Evolutionary conservation across 441 rosid species (phyloP).

Genomic region (Daphne laureola): DNA sequence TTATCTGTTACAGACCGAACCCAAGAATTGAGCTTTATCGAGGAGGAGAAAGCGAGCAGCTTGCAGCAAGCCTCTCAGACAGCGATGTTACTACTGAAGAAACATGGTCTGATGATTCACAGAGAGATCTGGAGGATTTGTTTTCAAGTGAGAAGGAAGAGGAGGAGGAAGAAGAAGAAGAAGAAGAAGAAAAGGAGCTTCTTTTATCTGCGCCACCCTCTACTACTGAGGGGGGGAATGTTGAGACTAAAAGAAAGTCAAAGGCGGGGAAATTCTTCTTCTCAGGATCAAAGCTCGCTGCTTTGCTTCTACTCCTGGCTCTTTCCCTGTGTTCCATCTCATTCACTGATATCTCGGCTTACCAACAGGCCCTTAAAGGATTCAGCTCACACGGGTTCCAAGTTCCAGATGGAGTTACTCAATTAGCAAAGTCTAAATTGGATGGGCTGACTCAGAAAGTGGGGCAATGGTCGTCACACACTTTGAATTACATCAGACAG

Average conservation of each 20-base stretch:
- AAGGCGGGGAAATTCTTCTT: slow-evolving; percentile 27
- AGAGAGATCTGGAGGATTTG: slow-evolving; percentile 25
- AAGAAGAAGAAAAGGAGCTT: slow-evolving; percentile 23
- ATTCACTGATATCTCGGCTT: slow-evolving; percentile 23
- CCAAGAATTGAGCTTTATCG: slow-evolving; percentile 39
- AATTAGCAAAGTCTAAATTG: slow-evolving; percentile 26
- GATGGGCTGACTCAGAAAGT: slow-evolving; percentile 34
- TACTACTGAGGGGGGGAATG: slow-evolving; percentile 7
- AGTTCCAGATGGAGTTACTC: slow-evolving; percentile 30
- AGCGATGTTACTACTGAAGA: slow-evolving; percentile 43
- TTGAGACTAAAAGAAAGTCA: slow-evolving; percentile 20
- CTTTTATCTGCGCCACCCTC: slow-evolving; percentile 19
- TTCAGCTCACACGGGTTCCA: slow-evolving; percentile 27
- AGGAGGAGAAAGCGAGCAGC: slow-evolving; percentile 34
- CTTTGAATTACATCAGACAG: slow-evolving; percentile 26
- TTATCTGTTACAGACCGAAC: slow-evolving; percentile 70
- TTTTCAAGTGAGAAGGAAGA: slow-evolving; percentile 18
- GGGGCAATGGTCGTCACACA: slow-evolving; percentile 30
- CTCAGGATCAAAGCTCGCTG: slow-evolving; percentile 33
- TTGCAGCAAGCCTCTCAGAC: slow-evolving; percentile 50
- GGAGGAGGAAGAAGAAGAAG: slow-evolving; percentile 20
- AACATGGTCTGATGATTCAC: slow-evolving; percentile 29
- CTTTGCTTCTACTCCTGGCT: slow-evolving; percentile 32
- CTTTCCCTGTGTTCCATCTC: slow-evolving; percentile 32
- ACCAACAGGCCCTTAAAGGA: slow-evolving; percentile 23